A percentile compares a stretch with the other conserved stretches of the same genome.
phyloP scores from a whole-genome alignment of 768 basidiomycete species.

The Boletellus emodensis region DNA sequence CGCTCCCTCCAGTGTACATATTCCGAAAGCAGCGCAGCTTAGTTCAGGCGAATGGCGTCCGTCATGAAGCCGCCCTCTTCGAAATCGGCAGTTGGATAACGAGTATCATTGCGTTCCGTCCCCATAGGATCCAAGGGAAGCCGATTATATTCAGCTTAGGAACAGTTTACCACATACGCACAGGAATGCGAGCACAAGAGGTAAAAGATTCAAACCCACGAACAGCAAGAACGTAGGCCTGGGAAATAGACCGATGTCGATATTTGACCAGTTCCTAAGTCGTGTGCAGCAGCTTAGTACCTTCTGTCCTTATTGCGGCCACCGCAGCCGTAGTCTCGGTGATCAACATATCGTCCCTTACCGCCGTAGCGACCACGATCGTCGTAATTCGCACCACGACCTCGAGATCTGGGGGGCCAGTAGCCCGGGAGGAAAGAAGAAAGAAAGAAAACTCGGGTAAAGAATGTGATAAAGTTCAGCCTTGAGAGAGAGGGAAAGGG shows the following conservation, averaged over 20 bases:
- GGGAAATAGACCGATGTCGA: background rate
- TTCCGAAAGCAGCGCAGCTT: too few species aligned
- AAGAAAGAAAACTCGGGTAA: constrained; percentile 16
- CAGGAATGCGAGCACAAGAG: constrained; percentile 8
- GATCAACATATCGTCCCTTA: constrained; percentile 18
- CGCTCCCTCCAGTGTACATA: too few species aligned
- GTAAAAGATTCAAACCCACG: background rate
- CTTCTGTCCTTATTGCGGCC: constrained; percentile 42
- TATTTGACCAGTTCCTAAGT: constrained; percentile 1
- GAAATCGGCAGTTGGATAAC: too few species aligned
- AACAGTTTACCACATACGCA: constrained; percentile 24
- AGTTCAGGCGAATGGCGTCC: too few species aligned
- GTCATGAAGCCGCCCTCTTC: too few species aligned
- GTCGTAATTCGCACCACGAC: constrained; percentile 45
- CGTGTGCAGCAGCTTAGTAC: constrained; percentile 26
- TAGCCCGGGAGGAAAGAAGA: background rate
- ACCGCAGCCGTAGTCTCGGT: constrained; percentile 40
- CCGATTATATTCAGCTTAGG: constrained; percentile 19
- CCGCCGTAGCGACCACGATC: constrained; percentile 42
- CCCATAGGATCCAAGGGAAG: background rate
- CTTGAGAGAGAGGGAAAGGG: constrained; percentile 26
- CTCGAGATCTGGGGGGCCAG: constrained; percentile 40
- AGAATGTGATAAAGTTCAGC: constrained; percentile 26
- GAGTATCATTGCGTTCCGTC: too few species aligned
- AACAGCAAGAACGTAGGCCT: background rate